phyloP scores from a whole-genome alignment of 371 early-diverging fungal genomes.

The Capillidium rhysosporum region DNA sequence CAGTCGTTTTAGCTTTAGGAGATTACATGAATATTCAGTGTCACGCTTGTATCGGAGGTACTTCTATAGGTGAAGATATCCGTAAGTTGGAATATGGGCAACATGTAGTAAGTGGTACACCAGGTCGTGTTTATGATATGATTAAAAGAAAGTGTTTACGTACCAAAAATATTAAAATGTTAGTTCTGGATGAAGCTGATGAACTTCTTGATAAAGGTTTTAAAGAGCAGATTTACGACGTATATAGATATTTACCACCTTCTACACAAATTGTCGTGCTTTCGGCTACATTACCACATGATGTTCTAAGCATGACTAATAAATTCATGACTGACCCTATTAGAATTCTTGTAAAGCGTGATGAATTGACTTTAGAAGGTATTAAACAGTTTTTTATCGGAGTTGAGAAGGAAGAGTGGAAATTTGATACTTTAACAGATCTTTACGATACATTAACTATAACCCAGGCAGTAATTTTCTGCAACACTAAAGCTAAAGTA shows the following conservation, averaged over 20 bases:
- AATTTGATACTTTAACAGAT: slow-evolving; percentile 77
- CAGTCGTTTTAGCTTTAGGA: slow-evolving; percentile 64
- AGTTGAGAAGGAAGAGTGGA: slow-evolving; percentile 81
- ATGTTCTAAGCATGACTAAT: slow-evolving; percentile 77
- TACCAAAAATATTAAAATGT: slow-evolving; percentile 63
- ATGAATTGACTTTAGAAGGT: slow-evolving; percentile 90
- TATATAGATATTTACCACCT: slow-evolving; percentile 72
- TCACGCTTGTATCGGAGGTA: slow-evolving; percentile 84
- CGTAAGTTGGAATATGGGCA: slow-evolving; percentile 39
- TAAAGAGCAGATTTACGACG: slow-evolving; percentile 84
- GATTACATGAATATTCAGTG: slow-evolving; percentile 62
- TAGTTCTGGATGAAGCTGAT: slow-evolving; percentile 95
- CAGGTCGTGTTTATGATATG: slow-evolving; percentile 90
- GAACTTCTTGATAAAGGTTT: slow-evolving; percentile 90
- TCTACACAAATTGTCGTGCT: slow-evolving; percentile 73
- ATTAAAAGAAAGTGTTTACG: slow-evolving; percentile 64
- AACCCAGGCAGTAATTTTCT: slow-evolving; percentile 92
- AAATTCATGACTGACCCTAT: slow-evolving; percentile 86
- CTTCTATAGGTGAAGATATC: slow-evolving; percentile 55
- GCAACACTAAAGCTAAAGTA: slow-evolving; percentile 87
- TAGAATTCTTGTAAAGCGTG: slow-evolving; percentile 88
- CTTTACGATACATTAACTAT: slow-evolving; percentile 81
- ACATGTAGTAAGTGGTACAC: slow-evolving; percentile 83
- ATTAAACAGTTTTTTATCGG: slow-evolving; percentile 85
- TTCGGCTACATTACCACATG: slow-evolving; percentile 83